Base-by-base conservation (phyloP, 257 asterid species). In the Craterostigma plantagineum region DNA sequence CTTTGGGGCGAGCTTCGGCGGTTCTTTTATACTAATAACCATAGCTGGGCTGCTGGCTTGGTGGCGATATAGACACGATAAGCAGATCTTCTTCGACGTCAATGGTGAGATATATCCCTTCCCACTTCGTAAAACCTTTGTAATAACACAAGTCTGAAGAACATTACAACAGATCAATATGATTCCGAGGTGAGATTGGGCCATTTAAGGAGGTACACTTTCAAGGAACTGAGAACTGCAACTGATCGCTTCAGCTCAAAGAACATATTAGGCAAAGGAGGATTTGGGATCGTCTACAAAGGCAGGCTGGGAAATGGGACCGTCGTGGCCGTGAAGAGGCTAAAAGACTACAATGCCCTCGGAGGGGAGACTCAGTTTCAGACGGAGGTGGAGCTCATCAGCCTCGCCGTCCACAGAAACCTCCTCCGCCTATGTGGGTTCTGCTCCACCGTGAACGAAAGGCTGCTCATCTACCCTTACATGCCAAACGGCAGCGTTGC, bases 1-100 rank as follows among this genome's bases (percentile, higher is more conserved):
- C 7, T 67, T 73, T 3, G 83, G 79, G 40, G 45, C 74, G 45
- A 72, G 83, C 50, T 73, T 72, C n/a, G 79, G 75, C 27, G 67
- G 78, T 63, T 58, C 72, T 54, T 58, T 64, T 49, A 33, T 69
- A 34, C 42, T 76, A 10, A 69, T 72, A 48, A 23, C 72, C 35
- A 78, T 74, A 34, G 66, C 67, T 38, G 65, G 79, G 11, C 61
- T 72, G 51, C 63, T 63, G 38, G 63, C 68, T 1, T 66, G 82
- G 85, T 75, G 80, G 79, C 69, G 76, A 35, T 66, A 69, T 38
- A 72, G 61, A 51, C 71, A 61, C 57, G 63, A 53, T 49, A 60
- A 56, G 47, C 82, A 76, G 49, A 50, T 72, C 50, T 69, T 72
- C 60, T 64, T 76, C 8, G 82, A 72, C 38, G 54, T 42, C 30